Evolutionary conservation across 306 rosid genomes (phyloP), one percentile per base, ranked within the genome.

Genomic region (Trifolium dubium): DNA sequence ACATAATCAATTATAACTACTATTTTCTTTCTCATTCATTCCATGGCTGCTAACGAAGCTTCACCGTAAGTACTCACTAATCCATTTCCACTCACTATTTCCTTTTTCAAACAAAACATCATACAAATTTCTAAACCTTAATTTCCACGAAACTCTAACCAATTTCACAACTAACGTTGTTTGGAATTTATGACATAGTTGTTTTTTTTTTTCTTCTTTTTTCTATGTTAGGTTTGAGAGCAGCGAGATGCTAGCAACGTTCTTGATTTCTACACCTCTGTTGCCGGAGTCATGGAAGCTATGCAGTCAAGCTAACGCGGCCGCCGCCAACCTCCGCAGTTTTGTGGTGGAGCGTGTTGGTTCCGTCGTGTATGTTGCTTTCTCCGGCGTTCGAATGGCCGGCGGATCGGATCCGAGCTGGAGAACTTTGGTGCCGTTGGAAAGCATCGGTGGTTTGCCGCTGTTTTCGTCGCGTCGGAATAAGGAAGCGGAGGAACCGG

Each of bases 251-350:
- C 69, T 88, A 39, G 92, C 97, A 0, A 82, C 85, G 5, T 81
- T 91, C 30, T 14, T 93, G 80, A 81, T 83, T 2, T 89, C 96
- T 2, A 93, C 91, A 34, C 97, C 90, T 3, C 74, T 93, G 82
- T 78, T 93, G 54, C 11, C 68, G n/a, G 86, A 93, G 39, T 88
- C 98, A 3, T 93, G 98, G 98, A 77, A 79, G 65, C 78, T 91
- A 2, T 91, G 98, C 91, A 59, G 43, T 67, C 2, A 49, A 37
- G 90, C 89, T 61, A 88, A 83, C 91, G 30, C 84, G 56, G 3
- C 77, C 5, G 66, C 85, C 65, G 4, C 71, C 3, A 68, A 85
- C 0, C 50, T 81, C 55, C 58, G 54, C 65, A 43, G 81, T 44
- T 88, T 91, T 60, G 60, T 76, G 50, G 40, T 72, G 39, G 82